Evolutionary conservation across 1,284 basidiomycete genomes (phyloP).

Genomic region (Ceratorhiza oryzae-sativae): DNA sequence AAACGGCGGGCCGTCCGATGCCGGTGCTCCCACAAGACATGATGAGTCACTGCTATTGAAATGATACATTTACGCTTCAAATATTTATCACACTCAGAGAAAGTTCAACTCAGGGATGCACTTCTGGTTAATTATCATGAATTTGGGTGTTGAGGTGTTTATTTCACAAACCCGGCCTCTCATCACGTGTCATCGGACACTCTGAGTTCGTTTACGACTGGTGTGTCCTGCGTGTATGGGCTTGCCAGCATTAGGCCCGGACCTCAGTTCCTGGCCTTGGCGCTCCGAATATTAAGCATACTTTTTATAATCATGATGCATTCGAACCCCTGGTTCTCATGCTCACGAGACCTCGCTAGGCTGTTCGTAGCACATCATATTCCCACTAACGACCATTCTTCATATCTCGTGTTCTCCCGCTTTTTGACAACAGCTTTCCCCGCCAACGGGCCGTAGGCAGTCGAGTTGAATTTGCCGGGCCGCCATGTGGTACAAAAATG

Average conservation of each 20-base stretch:
- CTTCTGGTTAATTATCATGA: no score
- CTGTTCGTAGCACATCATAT: not conserved
- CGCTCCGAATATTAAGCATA: slow-evolving; percentile 32
- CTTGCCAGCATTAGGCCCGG: slow-evolving; percentile 26
- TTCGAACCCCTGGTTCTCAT: not conserved
- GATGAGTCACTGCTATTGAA: no score
- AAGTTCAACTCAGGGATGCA: no score
- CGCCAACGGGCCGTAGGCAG: not conserved
- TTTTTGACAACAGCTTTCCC: not conserved
- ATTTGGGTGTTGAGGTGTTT: no score
- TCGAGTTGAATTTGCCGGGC: not conserved
- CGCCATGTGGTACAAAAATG: slow-evolving; percentile 22
- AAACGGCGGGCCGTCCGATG: no score
- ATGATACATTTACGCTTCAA: no score
- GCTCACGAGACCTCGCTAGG: slow-evolving; percentile 7
- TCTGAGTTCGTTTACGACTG: not conserved
- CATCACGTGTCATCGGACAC: slow-evolving; percentile 11
- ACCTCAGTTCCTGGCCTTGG: slow-evolving; percentile 10
- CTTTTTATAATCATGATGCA: not conserved
- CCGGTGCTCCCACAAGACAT: no score
- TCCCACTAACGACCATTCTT: slow-evolving; percentile 15
- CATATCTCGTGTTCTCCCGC: slow-evolving; percentile 2
- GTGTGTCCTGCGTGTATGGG: not conserved
- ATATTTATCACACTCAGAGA: no score
- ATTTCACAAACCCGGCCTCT: not conserved